A percentile compares a stretch with the other conserved stretches of the same genome.
These are phyloP conservation scores for Trichomonas vaginalis DNA, from an alignment of 208 protist species.

Conservation along the genomic window DNA sequence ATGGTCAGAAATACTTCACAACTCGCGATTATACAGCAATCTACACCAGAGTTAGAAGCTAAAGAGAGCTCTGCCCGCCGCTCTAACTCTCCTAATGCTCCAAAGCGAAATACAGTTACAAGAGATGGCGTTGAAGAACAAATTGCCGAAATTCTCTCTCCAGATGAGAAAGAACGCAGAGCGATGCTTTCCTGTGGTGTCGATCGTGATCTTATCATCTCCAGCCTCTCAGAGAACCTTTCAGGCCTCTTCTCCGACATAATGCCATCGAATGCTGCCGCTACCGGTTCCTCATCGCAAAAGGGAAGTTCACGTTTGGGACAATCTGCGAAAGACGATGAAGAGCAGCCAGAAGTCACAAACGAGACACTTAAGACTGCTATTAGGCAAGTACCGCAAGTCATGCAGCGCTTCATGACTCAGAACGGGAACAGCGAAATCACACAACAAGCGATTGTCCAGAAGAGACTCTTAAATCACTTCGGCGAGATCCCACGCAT, in stretches of 20 bases:
- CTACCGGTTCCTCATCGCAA: not conserved
- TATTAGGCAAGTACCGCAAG: not conserved
- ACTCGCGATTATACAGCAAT: not conserved
- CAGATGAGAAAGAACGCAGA: not conserved
- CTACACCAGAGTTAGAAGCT: not conserved
- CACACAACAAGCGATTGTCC: not conserved
- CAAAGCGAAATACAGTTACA: not conserved
- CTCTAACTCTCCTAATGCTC: not conserved
- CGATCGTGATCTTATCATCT: not conserved
- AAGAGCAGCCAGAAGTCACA: not conserved
- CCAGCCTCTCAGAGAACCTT: not conserved
- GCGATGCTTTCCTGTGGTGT: not conserved
- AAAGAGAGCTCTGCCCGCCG: too few species aligned
- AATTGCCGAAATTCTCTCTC: not conserved
- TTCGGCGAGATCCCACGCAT: not conserved
- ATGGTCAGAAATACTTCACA: not conserved
- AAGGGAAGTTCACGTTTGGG: not conserved
- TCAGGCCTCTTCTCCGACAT: not conserved
- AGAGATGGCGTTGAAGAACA: not conserved
- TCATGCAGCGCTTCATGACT: not conserved
- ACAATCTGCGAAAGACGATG: not conserved
- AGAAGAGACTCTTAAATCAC: not conserved
- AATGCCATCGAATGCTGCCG: not conserved
- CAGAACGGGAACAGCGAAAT: not conserved
- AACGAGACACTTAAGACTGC: not conserved